A percentile compares a stretch with the other conserved stretches of the same genome.
Evolutionary conservation across 2,329 filamentous ascomycete genomes (phyloP).

Genomic region (Fusarium bactridioides): DNA sequence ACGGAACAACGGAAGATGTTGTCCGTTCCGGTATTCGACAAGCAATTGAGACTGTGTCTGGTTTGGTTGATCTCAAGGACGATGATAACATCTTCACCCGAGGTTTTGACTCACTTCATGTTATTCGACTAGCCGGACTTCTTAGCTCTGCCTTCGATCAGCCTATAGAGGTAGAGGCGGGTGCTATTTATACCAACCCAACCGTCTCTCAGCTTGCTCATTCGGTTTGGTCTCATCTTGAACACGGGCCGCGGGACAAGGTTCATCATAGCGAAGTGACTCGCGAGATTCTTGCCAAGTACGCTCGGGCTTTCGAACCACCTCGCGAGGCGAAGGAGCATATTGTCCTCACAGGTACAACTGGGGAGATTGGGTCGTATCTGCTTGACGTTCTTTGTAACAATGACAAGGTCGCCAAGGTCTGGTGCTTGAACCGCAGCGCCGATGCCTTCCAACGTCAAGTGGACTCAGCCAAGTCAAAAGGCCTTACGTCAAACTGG

Average conservation of each 20-base stretch:
- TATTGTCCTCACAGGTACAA: background rate
- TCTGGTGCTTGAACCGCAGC: background rate
- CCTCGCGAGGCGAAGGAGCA: background rate
- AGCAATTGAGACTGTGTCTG: background rate
- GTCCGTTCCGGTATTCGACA: background rate
- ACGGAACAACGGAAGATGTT: background rate
- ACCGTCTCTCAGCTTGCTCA: background rate
- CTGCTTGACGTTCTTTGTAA: background rate
- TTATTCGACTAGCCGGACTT: background rate
- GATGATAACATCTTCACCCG: background rate
- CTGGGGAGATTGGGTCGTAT: background rate
- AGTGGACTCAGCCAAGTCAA: background rate
- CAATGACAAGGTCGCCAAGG: background rate
- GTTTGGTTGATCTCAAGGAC: background rate
- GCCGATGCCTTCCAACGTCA: background rate
- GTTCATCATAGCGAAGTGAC: background rate
- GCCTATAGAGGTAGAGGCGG: fast-evolving
- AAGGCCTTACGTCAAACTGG: background rate
- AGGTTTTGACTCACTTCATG: background rate
- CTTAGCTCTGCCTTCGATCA: background rate
- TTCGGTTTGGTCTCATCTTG: background rate
- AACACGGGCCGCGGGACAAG: background rate
- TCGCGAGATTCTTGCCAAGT: background rate
- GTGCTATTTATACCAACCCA: background rate
- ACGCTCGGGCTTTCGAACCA: background rate